Conservation (phyloP, 2,329 filamentous ascomycete species). For the Colletotrichum sp. region DNA sequence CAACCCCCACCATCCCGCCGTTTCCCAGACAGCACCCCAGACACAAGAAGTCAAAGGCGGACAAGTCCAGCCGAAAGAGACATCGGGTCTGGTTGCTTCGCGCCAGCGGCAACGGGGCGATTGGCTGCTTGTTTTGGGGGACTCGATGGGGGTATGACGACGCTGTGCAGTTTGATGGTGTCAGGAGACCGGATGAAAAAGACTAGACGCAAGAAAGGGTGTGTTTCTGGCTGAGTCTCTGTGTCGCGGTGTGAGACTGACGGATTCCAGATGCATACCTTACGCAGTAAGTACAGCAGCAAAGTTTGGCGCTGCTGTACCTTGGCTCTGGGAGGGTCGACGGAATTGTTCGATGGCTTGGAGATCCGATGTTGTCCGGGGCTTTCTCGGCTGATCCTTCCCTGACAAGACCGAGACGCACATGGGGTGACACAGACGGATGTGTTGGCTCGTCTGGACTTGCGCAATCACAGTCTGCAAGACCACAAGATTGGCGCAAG, state of each 20-base stretch:
- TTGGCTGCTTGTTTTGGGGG: background rate
- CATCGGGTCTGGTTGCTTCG: constrained; percentile 7
- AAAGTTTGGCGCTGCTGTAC: background rate
- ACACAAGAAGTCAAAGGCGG: background rate
- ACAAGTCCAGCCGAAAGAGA: background rate
- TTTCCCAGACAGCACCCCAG: background rate
- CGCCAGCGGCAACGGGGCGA: background rate
- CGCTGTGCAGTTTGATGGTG: background rate
- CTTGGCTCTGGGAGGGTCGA: background rate
- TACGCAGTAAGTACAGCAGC: background rate
- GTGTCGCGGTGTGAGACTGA: background rate
- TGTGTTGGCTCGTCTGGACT: background rate
- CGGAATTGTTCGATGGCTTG: background rate
- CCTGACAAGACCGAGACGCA: background rate
- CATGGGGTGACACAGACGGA: background rate
- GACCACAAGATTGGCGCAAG: background rate
- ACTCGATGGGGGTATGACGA: background rate
- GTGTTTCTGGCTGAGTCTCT: background rate
- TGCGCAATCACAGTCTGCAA: background rate
- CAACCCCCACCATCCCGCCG: background rate
- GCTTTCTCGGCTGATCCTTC: background rate
- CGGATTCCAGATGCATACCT: background rate
- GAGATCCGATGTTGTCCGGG: background rate
- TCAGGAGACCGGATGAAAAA: constrained; percentile 5
- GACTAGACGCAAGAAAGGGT: background rate